phyloP scores from a whole-genome alignment of 768 basidiomycete genomes.

The Mycena haematopus region DNA sequence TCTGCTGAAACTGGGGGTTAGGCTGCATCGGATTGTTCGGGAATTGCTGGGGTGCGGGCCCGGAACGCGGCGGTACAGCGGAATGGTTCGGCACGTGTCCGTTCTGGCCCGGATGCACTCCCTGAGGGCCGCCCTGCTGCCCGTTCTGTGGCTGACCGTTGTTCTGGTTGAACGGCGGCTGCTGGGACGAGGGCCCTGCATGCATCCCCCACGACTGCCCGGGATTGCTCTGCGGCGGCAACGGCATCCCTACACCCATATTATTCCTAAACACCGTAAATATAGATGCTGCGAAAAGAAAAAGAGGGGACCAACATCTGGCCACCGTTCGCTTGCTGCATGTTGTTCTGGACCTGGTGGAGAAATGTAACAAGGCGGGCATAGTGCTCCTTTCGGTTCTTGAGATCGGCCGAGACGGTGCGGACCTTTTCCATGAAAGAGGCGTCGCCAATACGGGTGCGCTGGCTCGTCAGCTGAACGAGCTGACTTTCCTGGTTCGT shows the following conservation, averaged over 20 bases:
- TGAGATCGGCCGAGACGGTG: constrained; percentile 36
- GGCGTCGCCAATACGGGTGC: constrained; percentile 32
- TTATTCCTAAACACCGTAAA: not conserved
- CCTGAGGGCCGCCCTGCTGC: constrained; percentile 39
- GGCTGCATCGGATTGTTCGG: constrained; percentile 42
- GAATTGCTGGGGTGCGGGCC: constrained; percentile 44
- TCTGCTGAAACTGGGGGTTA: constrained; percentile 38
- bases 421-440: constrained; percentile 32
- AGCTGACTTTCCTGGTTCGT: constrained; percentile 29
- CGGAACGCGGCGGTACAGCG: constrained; percentile 45
- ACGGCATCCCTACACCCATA: constrained; percentile 10
- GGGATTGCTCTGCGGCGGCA: constrained; percentile 7
- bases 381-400: constrained; percentile 46
- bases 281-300: not conserved
- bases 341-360: constrained; percentile 34
- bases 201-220: constrained; percentile 29
- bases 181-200: constrained; percentile 24
- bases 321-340: constrained; percentile 30
- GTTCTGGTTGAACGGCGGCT: constrained; percentile 27
- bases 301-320: constrained; percentile 39
- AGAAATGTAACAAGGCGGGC: constrained; percentile 42
- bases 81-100: constrained; percentile 38
- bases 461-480: constrained; percentile 32
- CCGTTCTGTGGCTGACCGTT: constrained; percentile 31
- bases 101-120: constrained; percentile 35